Evolutionary conservation across 106 monocot genomes (phyloP).

Genomic region (Alisma plantagoaquatica): DNA sequence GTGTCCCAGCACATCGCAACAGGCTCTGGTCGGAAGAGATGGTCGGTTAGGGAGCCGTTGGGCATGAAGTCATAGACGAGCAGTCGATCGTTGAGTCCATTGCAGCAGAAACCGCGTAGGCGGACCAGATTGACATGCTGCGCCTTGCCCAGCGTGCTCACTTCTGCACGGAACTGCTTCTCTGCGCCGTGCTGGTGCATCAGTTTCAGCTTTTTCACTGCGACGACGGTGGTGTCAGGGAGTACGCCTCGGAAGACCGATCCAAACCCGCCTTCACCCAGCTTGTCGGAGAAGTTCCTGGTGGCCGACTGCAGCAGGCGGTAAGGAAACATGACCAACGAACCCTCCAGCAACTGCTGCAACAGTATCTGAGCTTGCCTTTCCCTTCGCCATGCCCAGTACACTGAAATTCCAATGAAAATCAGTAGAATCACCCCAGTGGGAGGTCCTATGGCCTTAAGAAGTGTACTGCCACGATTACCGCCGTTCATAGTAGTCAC

Average conservation of each 20-base stretch:
- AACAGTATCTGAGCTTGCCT: background rate
- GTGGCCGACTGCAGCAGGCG: background rate
- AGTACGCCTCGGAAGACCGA: constrained; percentile 4
- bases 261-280: constrained; percentile 4
- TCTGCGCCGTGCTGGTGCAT: constrained; percentile 14
- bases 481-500: constrained; percentile 1
- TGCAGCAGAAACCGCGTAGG: constrained; percentile 11
- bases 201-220: constrained; percentile 3
- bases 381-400: too few species aligned
- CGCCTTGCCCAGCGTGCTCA: background rate
- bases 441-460: constrained; percentile 1
- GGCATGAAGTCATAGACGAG: too few species aligned
- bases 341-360: background rate
- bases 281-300: constrained; percentile 4
- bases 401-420: background rate
- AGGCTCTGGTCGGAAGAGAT: background rate
- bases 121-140: constrained; percentile 7
- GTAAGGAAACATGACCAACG: background rate
- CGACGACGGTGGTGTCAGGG: background rate
- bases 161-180: constrained; percentile 7
- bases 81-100: background rate
- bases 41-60: background rate
- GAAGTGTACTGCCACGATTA: background rate
- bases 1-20: background rate
- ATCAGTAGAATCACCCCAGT: background rate